These are phyloP conservation scores for Calonectria leucothoes DNA, from an alignment of 2,329 filamentous ascomycete genomes.

Conservation along the genomic window DNA sequence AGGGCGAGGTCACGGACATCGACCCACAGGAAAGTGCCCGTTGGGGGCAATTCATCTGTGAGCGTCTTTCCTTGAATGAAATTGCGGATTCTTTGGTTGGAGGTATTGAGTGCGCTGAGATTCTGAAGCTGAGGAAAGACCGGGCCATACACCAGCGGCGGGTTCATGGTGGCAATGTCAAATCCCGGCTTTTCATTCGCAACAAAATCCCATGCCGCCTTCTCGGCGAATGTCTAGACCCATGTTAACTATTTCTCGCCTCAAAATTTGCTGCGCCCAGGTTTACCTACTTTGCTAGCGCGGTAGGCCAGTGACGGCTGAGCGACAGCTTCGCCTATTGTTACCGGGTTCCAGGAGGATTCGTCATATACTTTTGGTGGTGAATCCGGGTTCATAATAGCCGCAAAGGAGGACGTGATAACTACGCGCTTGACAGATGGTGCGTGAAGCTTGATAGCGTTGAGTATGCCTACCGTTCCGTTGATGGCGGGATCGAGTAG, in stretches of 20 bases:
- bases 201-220: constrained; percentile 14
- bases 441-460: neutral
- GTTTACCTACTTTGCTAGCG: neutral
- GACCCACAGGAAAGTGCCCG: neutral
- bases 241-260: neutral
- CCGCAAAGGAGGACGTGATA: neutral
- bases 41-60: neutral
- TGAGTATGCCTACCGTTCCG: neutral
- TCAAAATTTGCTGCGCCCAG: neutral
- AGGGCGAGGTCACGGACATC: constrained; percentile 12
- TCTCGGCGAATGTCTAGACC: constrained; percentile 6
- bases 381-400: neutral
- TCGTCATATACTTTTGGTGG: neutral
- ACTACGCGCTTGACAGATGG: neutral
- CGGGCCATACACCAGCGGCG: constrained; percentile 12
- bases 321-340: neutral
- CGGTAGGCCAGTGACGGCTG: neutral
- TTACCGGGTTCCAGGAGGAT: constrained; percentile 4
- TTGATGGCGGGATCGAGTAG: constrained; percentile 1
- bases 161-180: constrained; percentile 1
- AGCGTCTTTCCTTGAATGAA: neutral
- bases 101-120: constrained; percentile 2
- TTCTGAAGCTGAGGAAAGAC: neutral
- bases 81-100: neutral
- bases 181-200: neutral